Evolutionary conservation across 2,329 filamentous ascomycete genomes (phyloP), one percentile per base, ranked within the genome.

Genomic region (Colletotrichum plurivorum): DNA sequence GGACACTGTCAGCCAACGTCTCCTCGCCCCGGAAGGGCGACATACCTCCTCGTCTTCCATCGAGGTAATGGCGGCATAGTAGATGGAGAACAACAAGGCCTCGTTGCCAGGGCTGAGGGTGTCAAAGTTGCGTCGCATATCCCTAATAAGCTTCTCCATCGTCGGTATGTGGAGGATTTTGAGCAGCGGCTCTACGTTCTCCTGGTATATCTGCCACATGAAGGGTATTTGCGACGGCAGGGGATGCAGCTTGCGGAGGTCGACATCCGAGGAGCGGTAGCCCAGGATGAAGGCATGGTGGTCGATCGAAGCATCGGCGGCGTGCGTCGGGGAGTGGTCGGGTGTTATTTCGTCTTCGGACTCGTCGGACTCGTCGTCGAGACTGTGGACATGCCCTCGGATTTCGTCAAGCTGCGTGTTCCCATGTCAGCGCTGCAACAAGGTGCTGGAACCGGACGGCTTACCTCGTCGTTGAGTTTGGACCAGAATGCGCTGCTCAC

Each of bases 401-500:
- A 87, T 76, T 59, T 82, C 77, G 66, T 83, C 79, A 39, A 84
- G 76, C 82, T 84, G 60, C n/a, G 3, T 2, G 1, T 27, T 39
- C 12, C 18, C 18, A 5, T n/a, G 63, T 70, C 46, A 70, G 63
- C 70, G 52, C 73, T 71, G 57, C 27, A 60, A 45, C 8, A 13
- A 22, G 1, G 10, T 16, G 16, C 16, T 20, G 7, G n/a, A 22
- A 7, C 31, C 5, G 41, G 20, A 20, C 43, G 15, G 73, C 81
- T 63, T 79, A 91, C 90, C 84, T 94, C 92, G 61, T 94, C 92
- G 69, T 90, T 93, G 59, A 95, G 84, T 71, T 88, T 93, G 20
- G 91, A 89, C 92, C 92, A 94, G 75, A 94, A 93, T 7, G 88
- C 91, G 77, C 89, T 93, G 80, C 91, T 93, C 73, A 95, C 89